These are phyloP conservation scores for Artemisia tridentata DNA, from an alignment of 129 eudicot species.

Conservation along the genomic window DNA sequence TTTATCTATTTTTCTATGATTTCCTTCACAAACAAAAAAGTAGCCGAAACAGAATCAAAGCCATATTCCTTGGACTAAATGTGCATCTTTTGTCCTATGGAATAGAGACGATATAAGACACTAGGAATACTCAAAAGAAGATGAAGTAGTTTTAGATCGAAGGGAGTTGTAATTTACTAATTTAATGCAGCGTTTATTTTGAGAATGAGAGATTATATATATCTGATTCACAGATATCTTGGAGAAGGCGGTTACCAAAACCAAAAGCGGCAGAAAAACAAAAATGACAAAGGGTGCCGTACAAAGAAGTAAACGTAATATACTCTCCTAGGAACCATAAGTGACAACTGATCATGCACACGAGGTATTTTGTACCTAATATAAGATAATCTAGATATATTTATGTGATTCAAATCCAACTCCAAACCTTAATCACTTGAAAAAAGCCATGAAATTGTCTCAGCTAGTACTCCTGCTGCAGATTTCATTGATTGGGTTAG, in stretches of 20 bases:
- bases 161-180: neutral
- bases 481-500: neutral
- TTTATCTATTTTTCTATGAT: no score
- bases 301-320: conserved; percentile 6
- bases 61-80: no score
- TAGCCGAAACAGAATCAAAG: no score
- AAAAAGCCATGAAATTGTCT: conserved; percentile 17
- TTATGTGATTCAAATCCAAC: neutral
- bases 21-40: no score
- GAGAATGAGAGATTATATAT: neutral
- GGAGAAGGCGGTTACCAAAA: neutral
- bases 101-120: no score
- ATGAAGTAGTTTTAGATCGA: no score
- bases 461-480: conserved; percentile 4
- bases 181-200: neutral
- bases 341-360: neutral
- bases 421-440: neutral
- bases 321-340: conserved; percentile 7
- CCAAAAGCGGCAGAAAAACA: conserved; percentile 2
- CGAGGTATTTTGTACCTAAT: neutral
- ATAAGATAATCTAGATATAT: neutral
- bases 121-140: no score
- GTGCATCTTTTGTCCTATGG: no score
- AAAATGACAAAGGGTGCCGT: neutral
- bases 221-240: neutral